Percentiles rank a stretch among this genome's conserved stretches.
Conservation (phyloP, 2,329 filamentous ascomycete genomes). For the Xylaria sp. region DNA sequence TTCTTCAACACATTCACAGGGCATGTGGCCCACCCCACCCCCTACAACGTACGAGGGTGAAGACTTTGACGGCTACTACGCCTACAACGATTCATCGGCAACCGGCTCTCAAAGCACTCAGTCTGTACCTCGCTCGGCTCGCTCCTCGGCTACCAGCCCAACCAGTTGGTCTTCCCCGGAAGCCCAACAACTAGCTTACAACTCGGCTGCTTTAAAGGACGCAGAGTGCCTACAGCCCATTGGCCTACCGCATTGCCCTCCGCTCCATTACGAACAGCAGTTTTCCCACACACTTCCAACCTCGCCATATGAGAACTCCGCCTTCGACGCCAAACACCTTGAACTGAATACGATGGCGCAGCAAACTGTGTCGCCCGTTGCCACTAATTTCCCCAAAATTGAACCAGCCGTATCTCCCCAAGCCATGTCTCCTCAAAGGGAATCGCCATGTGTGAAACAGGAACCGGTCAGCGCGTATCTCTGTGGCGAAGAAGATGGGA, state of each 20-base stretch:
- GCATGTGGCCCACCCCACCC: constrained; percentile 43
- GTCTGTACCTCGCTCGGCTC: constrained; percentile 9
- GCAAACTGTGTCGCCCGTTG: constrained; percentile 9
- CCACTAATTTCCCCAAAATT: constrained; percentile 6
- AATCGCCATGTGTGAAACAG: constrained; percentile 9
- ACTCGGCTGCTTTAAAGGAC: constrained; percentile 16
- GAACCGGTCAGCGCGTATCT: constrained; percentile 1
- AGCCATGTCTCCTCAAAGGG: constrained; percentile 1
- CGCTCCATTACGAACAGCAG: constrained; percentile 16
- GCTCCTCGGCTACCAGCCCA: constrained; percentile 33
- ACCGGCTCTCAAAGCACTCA: constrained; percentile 13
- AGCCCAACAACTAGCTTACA: constrained; percentile 19
- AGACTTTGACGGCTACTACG: constrained; percentile 43
- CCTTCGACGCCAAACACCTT: constrained; percentile 7
- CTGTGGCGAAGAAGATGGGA: constrained; percentile 11
- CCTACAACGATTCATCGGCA: constrained; percentile 39
- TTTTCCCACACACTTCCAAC: constrained; percentile 15
- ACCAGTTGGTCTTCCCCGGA: constrained; percentile 34
- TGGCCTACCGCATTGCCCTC: constrained; percentile 7
- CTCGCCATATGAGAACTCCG: constrained; percentile 1
- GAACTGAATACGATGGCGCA: constrained; percentile 10
- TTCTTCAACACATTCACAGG: constrained; percentile 29
- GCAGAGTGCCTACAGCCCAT: constrained; percentile 9
- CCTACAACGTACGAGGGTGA: constrained; percentile 39
- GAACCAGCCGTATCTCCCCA: constrained; percentile 7